These are phyloP conservation scores for Planoprotostelium fungivorum DNA, from an alignment of 78 protist species.

Conservation along the genomic window DNA sequence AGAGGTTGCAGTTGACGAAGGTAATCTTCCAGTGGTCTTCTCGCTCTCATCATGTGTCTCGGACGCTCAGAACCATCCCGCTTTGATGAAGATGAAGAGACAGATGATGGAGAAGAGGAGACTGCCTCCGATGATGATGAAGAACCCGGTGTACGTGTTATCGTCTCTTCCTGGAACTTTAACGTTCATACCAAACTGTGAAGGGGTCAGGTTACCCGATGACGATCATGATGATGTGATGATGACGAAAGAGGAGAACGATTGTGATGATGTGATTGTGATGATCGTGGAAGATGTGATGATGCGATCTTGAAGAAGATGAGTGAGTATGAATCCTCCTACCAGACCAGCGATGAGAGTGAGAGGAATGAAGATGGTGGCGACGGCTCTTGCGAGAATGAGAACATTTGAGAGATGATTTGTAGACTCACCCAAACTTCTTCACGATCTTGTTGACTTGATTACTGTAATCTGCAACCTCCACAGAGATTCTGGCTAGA, in stretches of 20 bases:
- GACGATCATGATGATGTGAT: too few relatives aligned
- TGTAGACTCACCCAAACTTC: constrained; percentile 21
- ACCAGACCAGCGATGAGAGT: constrained; percentile 24
- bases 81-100: constrained; percentile 21
- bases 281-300: too few relatives aligned
- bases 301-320: too few relatives aligned
- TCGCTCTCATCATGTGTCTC: too few relatives aligned
- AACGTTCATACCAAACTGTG: constrained; percentile 51
- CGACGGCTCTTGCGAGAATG: constrained; percentile 15
- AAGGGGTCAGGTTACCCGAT: too few relatives aligned
- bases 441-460: constrained; percentile 35
- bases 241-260: too few relatives aligned
- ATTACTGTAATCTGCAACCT: constrained; percentile 46
- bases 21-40: too few relatives aligned
- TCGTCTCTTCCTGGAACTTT: constrained; percentile 41
- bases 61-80: constrained; percentile 52
- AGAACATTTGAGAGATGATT: not conserved
- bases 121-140: constrained; percentile 24
- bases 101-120: constrained; percentile 11
- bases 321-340: not conserved
- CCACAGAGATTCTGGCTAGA: constrained; percentile 53
- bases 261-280: too few relatives aligned
- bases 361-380: constrained; percentile 42
- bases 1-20: too few relatives aligned
- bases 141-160: constrained; percentile 25